These are phyloP conservation scores for Ganoderma multipileum DNA, from an alignment of 1,284 basidiomycete genomes.

Conservation along the genomic window DNA sequence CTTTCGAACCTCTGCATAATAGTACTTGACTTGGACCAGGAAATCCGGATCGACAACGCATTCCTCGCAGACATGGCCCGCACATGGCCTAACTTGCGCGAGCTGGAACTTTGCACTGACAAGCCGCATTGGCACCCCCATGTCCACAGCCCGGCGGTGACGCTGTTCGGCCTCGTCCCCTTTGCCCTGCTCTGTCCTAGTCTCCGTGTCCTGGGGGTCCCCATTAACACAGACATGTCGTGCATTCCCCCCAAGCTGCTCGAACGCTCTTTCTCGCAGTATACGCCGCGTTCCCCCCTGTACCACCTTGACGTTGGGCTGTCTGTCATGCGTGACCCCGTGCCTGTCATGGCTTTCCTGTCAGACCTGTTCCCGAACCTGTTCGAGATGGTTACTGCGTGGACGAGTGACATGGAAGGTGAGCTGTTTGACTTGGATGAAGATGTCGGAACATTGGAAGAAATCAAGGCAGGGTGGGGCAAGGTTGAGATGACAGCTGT, in stretches of 20 bases:
- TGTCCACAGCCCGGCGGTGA: neutral
- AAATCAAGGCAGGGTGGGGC: neutral
- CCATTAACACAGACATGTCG: neutral
- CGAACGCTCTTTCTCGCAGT: neutral
- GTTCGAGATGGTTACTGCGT: neutral
- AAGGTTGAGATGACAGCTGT: neutral
- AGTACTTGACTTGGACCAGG: neutral
- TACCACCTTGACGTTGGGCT: conserved; percentile 3
- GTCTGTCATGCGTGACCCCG: neutral
- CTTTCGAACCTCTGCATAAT: neutral
- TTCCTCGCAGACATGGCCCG: neutral
- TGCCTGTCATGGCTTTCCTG: neutral
- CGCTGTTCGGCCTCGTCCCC: neutral
- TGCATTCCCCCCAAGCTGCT: neutral
- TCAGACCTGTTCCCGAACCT: conserved; percentile 5
- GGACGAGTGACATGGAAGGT: neutral
- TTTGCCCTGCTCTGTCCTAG: neutral
- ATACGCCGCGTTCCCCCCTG: neutral
- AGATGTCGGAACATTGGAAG: neutral
- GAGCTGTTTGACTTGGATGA: neutral
- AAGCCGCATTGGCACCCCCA: neutral
- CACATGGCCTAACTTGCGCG: neutral
- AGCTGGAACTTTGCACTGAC: neutral
- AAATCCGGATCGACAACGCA: neutral
- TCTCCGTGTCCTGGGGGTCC: neutral